Base-by-base conservation (phyloP, 768 basidiomycete genomes). In the Pleurotus citrinopileatus region DNA sequence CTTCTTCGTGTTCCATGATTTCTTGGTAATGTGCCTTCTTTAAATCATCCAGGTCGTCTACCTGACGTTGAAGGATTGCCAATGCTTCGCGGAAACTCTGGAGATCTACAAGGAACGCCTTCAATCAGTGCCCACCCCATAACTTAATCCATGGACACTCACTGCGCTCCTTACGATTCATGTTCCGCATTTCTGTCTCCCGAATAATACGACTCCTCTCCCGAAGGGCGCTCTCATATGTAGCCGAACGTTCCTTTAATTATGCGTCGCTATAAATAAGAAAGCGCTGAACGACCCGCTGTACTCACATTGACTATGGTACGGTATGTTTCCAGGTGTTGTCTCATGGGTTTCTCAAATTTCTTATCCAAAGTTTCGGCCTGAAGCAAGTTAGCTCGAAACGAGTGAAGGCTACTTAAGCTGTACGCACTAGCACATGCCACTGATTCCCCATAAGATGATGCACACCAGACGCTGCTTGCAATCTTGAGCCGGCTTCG, bases 401-500 rank as follows among this genome's bases (percentile, higher is more conserved):
- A 9, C n/a, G 32, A 34, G 9, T 10, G 32, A 15, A 32, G 32
- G 54, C 50, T 29, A 9, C 36, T 52, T 40, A 42, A 52, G 54
- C 7, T 42, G 38, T 42, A 76, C 85, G 56, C 57, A 93, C 92
- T 65, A 98, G 73, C 54, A 98, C 84, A 67, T 94, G 91, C 81
- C 91, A 94, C 60, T 95, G 91, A 66, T 95, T 96, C 46, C 88
- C 86, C 60, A 96, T 86, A 59, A 98, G 80, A 67, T 95, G 90
- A 67, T 96, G 92, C 40, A 98, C 72, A 3, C 95, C 94, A 17
- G 89, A 86, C 23, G 90, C 85, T 25, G 91, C 93, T 63, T 93
- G 90, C 42, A 96, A 73, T 55, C 90, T 79, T 20, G 89, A 87
- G 9, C 89, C 89, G 22, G 89, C 73, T 64, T 93, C 90, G 63